Percentiles rank a stretch among this genome's conserved stretches.
These are phyloP conservation scores for Sphagnurus paluster DNA, from an alignment of 1,284 basidiomycete species.

Conservation along the genomic window DNA sequence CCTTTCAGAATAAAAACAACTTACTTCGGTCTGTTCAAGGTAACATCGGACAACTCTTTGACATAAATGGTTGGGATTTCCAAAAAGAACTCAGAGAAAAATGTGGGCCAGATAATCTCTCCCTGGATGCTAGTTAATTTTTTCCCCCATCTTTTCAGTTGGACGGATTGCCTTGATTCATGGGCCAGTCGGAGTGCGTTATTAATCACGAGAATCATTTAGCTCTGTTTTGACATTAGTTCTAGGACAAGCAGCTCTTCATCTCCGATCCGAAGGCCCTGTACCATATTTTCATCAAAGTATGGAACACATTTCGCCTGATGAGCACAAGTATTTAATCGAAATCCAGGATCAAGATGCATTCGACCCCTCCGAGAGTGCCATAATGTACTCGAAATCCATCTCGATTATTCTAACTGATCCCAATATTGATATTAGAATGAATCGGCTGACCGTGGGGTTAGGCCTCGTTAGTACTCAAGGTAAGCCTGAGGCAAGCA, in stretches of 20 bases:
- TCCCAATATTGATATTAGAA: constrained; percentile 18
- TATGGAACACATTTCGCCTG: too few species aligned
- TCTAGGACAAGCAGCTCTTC: constrained; percentile 28
- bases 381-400: constrained; percentile 36
- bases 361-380: constrained; percentile 33
- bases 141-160: constrained; percentile 25
- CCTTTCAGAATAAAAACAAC: background rate
- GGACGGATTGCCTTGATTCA: constrained; percentile 26
- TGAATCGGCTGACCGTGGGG: constrained; percentile 34
- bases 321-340: too few species aligned
- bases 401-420: too few species aligned
- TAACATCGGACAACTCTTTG: constrained; percentile 10
- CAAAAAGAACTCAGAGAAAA: constrained; percentile 6
- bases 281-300: constrained; percentile 36
- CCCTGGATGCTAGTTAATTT: background rate
- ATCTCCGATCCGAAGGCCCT: constrained; percentile 35
- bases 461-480: constrained; percentile 36
- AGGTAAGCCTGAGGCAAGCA: constrained; percentile 23
- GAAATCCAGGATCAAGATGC: constrained; percentile 16
- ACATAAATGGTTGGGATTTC: constrained; percentile 9
- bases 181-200: constrained; percentile 28
- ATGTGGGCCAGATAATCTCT: background rate
- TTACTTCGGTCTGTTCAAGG: constrained; percentile 3
- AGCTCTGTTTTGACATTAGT: background rate
- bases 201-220: background rate